Evolutionary conservation across 139 green algal species (phyloP), one percentile per base, ranked within the genome.

Genomic region (Limnomonas spitsbergensis): DNA sequence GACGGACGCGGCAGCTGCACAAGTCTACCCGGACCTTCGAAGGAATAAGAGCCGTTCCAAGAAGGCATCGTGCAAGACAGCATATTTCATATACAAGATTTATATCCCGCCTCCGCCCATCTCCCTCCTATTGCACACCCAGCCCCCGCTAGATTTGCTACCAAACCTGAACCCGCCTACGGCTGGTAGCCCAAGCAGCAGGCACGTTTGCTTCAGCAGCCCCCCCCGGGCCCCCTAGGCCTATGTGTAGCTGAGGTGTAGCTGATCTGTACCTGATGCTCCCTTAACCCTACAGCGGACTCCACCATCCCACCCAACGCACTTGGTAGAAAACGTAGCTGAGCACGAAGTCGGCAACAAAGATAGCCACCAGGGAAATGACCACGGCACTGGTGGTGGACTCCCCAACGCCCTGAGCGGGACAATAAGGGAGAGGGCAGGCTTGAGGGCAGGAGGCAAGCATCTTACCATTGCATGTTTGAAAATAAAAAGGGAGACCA

Each of bases 331-430:
- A 99, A 1, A 93, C 53, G 81, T 97, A 97, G 3, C 90, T 97
- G 47, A 99, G 87, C 27, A 95, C 80, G 78, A 99, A 99, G 80
- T 99, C 96, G n/a, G 90, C 88, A 2, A 99, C 87, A 74, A 99
- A 99, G 85, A 99, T 98, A 68, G 89, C 83, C 0, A 99, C 95
- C 37, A 99, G 88, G 0, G 88, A 96, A 80, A 99, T 98, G 31
- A 99, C 96, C 0, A 99, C 96, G 0, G 94, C 94, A 24, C 88
- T 94, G 20, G 96, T 99, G 53, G 96, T 99, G 53, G 88, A 94
- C 84, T 98, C 94, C 29, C 96, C 96, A 36, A 99, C 96, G 4
- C 96, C 96, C 47, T 61, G 47, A 14, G n/a, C n/a, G n/a, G n/a
- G n/a, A n/a, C n/a, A n/a, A n/a, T n/a, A n/a, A n/a, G n/a, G n/a